A percentile compares a stretch with the other conserved stretches of the same genome.
phyloP scores from a whole-genome alignment of 2,329 filamentous ascomycete genomes.

The Trichoderma hamatum region DNA sequence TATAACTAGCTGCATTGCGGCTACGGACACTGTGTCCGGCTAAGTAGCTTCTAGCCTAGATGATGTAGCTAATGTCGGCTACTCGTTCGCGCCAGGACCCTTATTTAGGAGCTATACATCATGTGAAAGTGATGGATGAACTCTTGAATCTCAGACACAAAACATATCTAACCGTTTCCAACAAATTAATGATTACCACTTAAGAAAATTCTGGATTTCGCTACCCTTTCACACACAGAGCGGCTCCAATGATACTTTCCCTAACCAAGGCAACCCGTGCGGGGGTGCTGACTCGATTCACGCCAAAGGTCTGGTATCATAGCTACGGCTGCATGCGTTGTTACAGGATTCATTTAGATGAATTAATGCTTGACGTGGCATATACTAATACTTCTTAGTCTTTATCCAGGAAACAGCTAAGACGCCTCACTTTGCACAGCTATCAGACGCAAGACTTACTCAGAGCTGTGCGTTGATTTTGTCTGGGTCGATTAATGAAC shows the following conservation, averaged over 20 bases:
- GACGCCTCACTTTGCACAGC: constrained; percentile 35
- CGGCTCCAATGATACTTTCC: neutral
- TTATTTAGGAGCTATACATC: neutral
- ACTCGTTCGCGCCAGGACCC: neutral
- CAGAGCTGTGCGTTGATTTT: constrained; percentile 30
- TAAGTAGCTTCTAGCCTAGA: neutral
- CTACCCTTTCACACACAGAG: neutral
- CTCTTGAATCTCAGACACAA: neutral
- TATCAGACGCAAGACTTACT: constrained; percentile 37
- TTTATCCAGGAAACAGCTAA: neutral
- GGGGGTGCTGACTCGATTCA: constrained; percentile 6
- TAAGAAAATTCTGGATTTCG: neutral
- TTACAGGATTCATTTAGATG: neutral
- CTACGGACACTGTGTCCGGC: neutral
- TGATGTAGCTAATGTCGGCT: constrained; percentile 9
- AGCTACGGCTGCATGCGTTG: neutral
- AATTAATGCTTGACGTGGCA: neutral
- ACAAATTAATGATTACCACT: neutral
- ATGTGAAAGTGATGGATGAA: neutral
- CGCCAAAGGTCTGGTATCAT: neutral
- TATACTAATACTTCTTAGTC: constrained; percentile 6
- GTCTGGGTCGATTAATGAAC: neutral
- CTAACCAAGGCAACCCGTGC: neutral
- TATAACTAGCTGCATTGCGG: neutral
- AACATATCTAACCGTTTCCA: neutral